phyloP scores from a whole-genome alignment of 2,329 filamentous ascomycete genomes.

The Didymella pinodella region DNA sequence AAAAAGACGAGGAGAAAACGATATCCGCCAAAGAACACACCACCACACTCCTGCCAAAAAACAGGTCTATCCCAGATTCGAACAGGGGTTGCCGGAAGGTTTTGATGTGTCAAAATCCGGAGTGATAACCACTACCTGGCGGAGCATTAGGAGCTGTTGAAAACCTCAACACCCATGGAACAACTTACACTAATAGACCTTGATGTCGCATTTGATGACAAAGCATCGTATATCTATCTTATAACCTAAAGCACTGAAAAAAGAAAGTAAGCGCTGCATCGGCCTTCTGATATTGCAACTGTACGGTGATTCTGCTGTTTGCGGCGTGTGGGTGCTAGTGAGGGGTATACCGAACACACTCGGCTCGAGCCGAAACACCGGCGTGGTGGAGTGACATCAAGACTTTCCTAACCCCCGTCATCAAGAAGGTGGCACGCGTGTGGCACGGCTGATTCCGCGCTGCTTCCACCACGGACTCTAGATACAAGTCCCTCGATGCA shows the following conservation, averaged over 20 bases:
- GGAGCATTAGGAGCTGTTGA: neutral
- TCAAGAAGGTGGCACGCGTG: neutral
- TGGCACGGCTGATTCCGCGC: neutral
- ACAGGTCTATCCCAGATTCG: slow-evolving; percentile 39
- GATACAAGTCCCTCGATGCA: no score
- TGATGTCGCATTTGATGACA: slow-evolving; percentile 2
- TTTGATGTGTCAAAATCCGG: slow-evolving; percentile 34
- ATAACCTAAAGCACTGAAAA: neutral
- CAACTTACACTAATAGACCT: slow-evolving; percentile 10
- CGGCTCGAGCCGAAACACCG: neutral
- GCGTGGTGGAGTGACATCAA: neutral
- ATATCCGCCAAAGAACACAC: neutral
- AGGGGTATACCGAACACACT: neutral
- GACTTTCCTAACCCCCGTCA: neutral
- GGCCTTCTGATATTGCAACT: no score
- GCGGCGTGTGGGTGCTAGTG: no score
- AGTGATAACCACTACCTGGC: slow-evolving; percentile 39
- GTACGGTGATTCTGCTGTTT: no score
- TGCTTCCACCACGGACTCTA: neutral
- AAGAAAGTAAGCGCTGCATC: no score
- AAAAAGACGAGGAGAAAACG: neutral
- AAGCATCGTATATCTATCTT: neutral
- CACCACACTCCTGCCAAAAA: neutral
- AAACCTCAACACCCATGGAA: neutral
- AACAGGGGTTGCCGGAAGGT: slow-evolving; percentile 40